A percentile compares a stretch with the other conserved stretches of the same genome.
These are phyloP conservation scores for Ophiognomonia clavigignenti-juglandacearum DNA, from an alignment of 2,329 filamentous ascomycete genomes.

Conservation along the genomic window DNA sequence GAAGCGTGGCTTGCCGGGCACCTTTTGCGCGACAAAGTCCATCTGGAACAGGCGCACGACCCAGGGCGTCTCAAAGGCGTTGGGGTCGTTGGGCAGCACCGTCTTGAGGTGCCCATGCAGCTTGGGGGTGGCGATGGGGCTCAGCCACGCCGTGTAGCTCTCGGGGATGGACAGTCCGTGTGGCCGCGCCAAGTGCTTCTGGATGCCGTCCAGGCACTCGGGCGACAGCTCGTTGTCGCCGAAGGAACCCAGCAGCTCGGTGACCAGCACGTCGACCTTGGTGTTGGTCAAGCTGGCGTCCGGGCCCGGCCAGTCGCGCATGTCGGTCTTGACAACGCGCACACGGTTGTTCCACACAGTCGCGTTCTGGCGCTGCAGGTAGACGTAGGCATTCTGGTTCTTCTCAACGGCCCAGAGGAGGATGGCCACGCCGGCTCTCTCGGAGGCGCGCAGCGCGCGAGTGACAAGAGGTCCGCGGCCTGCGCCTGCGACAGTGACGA, in stretches of 20 bases:
- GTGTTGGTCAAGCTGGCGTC: constrained; percentile 36
- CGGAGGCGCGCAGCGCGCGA: constrained; percentile 75
- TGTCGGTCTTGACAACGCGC: constrained; percentile 90
- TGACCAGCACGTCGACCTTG: constrained; percentile 87
- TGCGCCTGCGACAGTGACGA: constrained; percentile 89
- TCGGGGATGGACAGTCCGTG: constrained; percentile 91
- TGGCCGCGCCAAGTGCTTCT: constrained; percentile 72
- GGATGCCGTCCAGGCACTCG: constrained; percentile 93
- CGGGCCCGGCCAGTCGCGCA: constrained; percentile 93
- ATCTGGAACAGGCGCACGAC: constrained; percentile 89
- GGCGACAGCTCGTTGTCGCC: constrained; percentile 93
- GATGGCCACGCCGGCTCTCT: constrained; percentile 69
- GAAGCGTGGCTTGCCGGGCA: constrained; percentile 57
- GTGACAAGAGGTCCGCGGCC: constrained; percentile 90
- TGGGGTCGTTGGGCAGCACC: constrained; percentile 55
- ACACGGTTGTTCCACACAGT: constrained; percentile 76
- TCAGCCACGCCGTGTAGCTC: constrained; percentile 89
- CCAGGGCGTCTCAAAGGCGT: constrained; percentile 85
- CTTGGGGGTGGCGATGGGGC: constrained; percentile 84
- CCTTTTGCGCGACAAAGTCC: constrained; percentile 71
- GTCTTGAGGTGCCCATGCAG: constrained; percentile 75
- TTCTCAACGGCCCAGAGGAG: constrained; percentile 94
- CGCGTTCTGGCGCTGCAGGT: constrained; percentile 81
- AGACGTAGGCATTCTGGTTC: constrained; percentile 95
- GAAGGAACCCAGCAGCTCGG: constrained; percentile 90